Evolutionary conservation across 495 filamentous ascomycete species (phyloP).

Genomic region (Thermothielavioides terrestris): DNA sequence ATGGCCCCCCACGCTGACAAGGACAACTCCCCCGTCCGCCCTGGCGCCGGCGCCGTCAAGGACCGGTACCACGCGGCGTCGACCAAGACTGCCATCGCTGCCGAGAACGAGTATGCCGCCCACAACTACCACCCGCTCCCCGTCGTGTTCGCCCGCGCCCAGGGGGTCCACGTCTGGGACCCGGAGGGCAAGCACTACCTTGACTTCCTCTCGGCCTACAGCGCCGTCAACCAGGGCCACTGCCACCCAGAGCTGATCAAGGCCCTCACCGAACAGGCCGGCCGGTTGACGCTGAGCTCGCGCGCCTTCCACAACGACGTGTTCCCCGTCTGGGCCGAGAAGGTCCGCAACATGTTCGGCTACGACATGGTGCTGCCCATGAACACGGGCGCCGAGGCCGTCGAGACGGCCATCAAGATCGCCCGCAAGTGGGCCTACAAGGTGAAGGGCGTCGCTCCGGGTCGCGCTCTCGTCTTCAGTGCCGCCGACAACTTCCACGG

Average conservation of each 20-base stretch:
- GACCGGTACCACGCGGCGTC: conserved; percentile 70
- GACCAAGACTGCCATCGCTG: conserved; percentile 66
- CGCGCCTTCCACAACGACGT: conserved; percentile 99
- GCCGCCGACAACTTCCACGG: conserved; percentile 94
- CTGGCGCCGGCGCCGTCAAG: conserved; percentile 24
- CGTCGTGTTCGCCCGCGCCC: conserved; percentile 75
- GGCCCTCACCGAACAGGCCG: conserved; percentile 82
- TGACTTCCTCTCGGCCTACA: conserved; percentile 97
- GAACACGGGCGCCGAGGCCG: conserved; percentile 99
- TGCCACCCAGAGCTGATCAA: conserved; percentile 94
- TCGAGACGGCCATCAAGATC: conserved; percentile 96
- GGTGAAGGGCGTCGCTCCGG: conserved; percentile 79
- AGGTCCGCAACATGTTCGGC: conserved; percentile 75
- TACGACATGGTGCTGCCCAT: conserved; percentile 99
- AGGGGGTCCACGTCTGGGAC: conserved; percentile 88
- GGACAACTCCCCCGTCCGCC: conserved; percentile 13
- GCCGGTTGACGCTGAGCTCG: conserved; percentile 83
- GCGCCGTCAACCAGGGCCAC: conserved; percentile 96
- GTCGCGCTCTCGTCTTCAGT: conserved; percentile 75
- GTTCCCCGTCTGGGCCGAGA: conserved; percentile 91
- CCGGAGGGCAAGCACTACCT: conserved; percentile 95
- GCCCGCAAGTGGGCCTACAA: conserved; percentile 99
- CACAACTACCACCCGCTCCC: conserved; percentile 99
- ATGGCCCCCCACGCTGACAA: conserved; percentile 53
- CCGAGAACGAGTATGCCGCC: conserved; percentile 78